These are phyloP conservation scores for Daldinia loculata DNA, from an alignment of 495 filamentous ascomycete genomes.

Conservation along the genomic window DNA sequence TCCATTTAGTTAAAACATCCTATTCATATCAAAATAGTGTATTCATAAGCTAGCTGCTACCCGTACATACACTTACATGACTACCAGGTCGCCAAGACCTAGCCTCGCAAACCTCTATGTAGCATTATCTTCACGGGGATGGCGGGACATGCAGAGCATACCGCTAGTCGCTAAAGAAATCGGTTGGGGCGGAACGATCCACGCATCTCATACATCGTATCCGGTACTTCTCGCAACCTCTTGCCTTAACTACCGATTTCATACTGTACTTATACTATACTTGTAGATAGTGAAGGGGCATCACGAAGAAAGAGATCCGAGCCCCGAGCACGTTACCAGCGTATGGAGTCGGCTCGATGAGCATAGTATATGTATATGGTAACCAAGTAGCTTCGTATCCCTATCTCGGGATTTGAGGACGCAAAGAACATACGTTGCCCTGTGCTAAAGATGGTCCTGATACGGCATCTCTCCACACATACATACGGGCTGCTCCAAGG, in stretches of 20 bases:
- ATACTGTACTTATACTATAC: neutral
- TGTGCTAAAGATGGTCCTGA: conserved; percentile 1
- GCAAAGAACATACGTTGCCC: neutral
- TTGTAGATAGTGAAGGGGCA: neutral
- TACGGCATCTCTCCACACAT: conserved; percentile 3
- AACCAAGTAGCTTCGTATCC: neutral
- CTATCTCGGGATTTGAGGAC: conserved; percentile 2
- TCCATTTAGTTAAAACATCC: neutral
- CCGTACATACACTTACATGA: neutral
- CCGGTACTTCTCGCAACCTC: neutral
- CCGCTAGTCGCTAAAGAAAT: neutral
- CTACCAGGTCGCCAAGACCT: neutral
- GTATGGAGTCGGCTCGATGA: neutral
- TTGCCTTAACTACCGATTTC: neutral
- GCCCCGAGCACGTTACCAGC: neutral
- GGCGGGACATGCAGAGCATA: conserved; percentile 4
- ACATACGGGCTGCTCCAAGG: conserved; percentile 1
- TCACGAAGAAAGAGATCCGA: conserved; percentile 2
- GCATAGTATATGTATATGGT: neutral
- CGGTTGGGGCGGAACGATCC: conserved; percentile 9
- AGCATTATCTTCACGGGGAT: conserved; percentile 5
- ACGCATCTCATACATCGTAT: conserved; percentile 1
- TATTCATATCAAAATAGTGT: neutral
- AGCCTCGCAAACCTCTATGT: neutral
- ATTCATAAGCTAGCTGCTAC: neutral